Evolutionary conservation across 2,329 filamentous ascomycete species (phyloP).

Genomic region (Teratosphaeria zuluensis): DNA sequence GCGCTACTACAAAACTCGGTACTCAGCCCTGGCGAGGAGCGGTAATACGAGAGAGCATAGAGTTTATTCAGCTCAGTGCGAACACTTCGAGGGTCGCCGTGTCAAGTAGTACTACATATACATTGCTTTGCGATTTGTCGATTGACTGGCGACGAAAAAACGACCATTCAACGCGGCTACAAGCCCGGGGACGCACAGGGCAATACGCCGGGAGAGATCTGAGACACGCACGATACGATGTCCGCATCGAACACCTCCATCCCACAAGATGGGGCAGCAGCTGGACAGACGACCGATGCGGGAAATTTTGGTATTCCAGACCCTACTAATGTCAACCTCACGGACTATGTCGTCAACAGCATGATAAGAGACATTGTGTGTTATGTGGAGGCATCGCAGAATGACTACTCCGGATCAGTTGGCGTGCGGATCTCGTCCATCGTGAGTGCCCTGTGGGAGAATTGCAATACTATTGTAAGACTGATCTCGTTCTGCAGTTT

Average conservation of each 20-base stretch:
- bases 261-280: not conserved
- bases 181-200: not conserved
- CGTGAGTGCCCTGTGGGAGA: not conserved
- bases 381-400: slow-evolving; percentile 36
- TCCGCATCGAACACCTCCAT: not conserved
- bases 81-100: not conserved
- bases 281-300: not conserved
- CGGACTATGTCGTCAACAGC: not conserved
- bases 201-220: not conserved
- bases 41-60: not conserved
- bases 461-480: not conserved
- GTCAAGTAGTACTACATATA: not conserved
- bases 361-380: slow-evolving; percentile 38
- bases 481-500: not conserved
- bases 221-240: not conserved
- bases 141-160: not conserved
- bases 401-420: slow-evolving; percentile 46
- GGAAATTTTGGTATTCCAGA: not conserved
- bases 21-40: not conserved
- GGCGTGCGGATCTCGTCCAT: slow-evolving; percentile 35
- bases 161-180: not conserved
- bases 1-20: not conserved
- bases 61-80: not conserved
- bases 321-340: slow-evolving; percentile 4
- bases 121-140: not conserved